Conservation (phyloP, 371 early-diverging fungal species). For the Mucor saturninus region DNA sequence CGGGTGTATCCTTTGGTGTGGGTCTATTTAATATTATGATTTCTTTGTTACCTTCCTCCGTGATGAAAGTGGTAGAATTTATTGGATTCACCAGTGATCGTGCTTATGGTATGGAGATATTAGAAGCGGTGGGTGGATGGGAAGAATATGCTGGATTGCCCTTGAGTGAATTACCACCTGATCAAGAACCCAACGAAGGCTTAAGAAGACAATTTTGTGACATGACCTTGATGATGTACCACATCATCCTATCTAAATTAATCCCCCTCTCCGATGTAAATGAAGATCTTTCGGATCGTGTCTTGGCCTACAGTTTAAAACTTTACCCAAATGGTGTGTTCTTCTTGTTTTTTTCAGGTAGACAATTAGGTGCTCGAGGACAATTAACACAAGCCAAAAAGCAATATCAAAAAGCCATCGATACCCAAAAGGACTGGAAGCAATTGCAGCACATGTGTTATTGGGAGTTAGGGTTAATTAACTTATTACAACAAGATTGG, state of each 20-base stretch:
- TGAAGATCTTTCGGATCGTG: constrained; percentile 44
- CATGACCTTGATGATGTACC: constrained; percentile 68
- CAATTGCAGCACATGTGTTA: constrained; percentile 79
- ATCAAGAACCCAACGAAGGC: constrained; percentile 41
- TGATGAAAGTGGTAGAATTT: constrained; percentile 61
- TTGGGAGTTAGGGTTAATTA: constrained; percentile 73
- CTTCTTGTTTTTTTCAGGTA: constrained; percentile 68
- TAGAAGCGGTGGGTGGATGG: constrained; percentile 66
- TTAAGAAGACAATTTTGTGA: constrained; percentile 64
- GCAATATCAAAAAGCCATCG: constrained; percentile 54
- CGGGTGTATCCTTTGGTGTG: constrained; percentile 76
- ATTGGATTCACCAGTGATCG: constrained; percentile 78
- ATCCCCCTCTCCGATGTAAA: constrained; percentile 63
- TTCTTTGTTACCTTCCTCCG: constrained; percentile 55
- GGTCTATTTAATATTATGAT: constrained; percentile 62
- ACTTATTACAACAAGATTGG: constrained; percentile 60
- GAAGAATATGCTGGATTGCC: constrained; percentile 26
- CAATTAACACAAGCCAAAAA: constrained; percentile 55
- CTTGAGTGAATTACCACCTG: constrained; percentile 11
- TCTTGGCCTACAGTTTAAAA: constrained; percentile 51
- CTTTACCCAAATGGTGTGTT: constrained; percentile 69
- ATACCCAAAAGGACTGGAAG: constrained; percentile 69
- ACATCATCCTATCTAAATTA: constrained; percentile 67
- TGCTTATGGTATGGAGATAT: constrained; percentile 64
- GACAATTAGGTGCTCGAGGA: constrained; percentile 54